Conservation (phyloP, 2,329 filamentous ascomycete species). For the Fusarium miscanthi region DNA sequence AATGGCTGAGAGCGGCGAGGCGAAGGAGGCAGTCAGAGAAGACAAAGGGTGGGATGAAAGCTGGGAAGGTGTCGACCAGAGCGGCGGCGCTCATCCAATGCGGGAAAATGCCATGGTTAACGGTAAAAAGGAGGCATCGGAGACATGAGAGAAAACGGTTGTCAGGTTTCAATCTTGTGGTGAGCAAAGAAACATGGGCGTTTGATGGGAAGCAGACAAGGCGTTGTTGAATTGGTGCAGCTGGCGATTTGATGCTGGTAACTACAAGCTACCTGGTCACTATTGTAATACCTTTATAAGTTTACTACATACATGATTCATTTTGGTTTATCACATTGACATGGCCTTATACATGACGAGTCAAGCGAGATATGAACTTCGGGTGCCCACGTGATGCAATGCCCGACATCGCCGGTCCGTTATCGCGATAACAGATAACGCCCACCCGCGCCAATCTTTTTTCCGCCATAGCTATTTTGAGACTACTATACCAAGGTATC, state of each 20-base stretch:
- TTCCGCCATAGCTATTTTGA: constrained; percentile 12
- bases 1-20: constrained; percentile 67
- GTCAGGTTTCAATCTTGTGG: neutral
- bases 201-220: neutral
- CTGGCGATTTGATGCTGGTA: neutral
- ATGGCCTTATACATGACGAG: neutral
- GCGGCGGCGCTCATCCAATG: constrained; percentile 57
- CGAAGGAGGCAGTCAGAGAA: constrained; percentile 56
- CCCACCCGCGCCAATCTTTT: constrained; percentile 31
- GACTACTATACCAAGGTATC: neutral
- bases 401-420: constrained; percentile 19
- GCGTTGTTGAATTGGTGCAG: constrained; percentile 23
- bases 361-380: neutral
- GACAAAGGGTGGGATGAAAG: constrained; percentile 52
- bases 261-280: neutral
- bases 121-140: constrained; percentile 30
- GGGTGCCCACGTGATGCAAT: constrained; percentile 26
- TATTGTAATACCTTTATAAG: neutral
- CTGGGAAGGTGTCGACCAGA: constrained; percentile 66
- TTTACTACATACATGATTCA: neutral
- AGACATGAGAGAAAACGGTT: constrained; percentile 3
- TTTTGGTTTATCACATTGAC: neutral
- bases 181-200: neutral
- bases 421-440: constrained; percentile 44
- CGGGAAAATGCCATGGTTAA: constrained; percentile 33